A percentile compares a stretch with the other conserved stretches of the same genome.
Conservation (phyloP, 2,329 filamentous ascomycete species). For the Colletotrichum limetticola region DNA sequence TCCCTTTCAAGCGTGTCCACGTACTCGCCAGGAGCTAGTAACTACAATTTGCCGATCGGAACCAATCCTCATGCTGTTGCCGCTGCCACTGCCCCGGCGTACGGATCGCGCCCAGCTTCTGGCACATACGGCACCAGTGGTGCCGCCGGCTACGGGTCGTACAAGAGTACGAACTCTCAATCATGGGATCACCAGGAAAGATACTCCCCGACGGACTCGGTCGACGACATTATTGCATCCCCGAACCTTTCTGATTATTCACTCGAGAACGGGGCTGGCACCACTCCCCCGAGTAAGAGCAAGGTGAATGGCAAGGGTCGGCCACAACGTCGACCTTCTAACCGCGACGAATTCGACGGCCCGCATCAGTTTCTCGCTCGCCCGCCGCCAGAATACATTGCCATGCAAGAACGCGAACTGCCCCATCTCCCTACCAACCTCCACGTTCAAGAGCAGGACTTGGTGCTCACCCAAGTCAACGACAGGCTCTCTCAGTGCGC, state of each 20-base stretch:
- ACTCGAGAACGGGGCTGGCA: constrained; percentile 60
- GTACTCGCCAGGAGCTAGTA: constrained; percentile 47
- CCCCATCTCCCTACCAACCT: constrained; percentile 86
- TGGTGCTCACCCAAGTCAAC: constrained; percentile 82
- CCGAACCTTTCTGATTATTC: constrained; percentile 71
- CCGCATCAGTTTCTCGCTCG: constrained; percentile 84
- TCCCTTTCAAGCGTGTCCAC: constrained; percentile 52
- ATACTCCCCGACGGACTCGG: constrained; percentile 67
- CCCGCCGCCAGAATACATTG: constrained; percentile 76
- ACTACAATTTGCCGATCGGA: constrained; percentile 46
- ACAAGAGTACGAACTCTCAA: constrained; percentile 53
- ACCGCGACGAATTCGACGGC: constrained; percentile 90
- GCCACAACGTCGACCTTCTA: constrained; percentile 76
- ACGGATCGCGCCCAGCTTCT: constrained; percentile 55
- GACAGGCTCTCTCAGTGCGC: constrained; percentile 86
- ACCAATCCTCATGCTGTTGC: constrained; percentile 51
- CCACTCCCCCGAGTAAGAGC: constrained; percentile 53
- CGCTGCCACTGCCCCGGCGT: constrained; percentile 49
- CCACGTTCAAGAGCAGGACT: constrained; percentile 85
- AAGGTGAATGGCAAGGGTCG: constrained; percentile 60
- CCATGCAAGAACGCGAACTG: constrained; percentile 82
- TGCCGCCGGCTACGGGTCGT: constrained; percentile 47
- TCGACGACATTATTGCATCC: constrained; percentile 68
- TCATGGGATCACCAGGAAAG: constrained; percentile 60
- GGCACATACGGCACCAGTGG: constrained; percentile 47